A percentile compares a stretch with the other conserved stretches of the same genome.
Conservation (phyloP, 2,329 filamentous ascomycete species). For the Drechmeria coniospora region DNA sequence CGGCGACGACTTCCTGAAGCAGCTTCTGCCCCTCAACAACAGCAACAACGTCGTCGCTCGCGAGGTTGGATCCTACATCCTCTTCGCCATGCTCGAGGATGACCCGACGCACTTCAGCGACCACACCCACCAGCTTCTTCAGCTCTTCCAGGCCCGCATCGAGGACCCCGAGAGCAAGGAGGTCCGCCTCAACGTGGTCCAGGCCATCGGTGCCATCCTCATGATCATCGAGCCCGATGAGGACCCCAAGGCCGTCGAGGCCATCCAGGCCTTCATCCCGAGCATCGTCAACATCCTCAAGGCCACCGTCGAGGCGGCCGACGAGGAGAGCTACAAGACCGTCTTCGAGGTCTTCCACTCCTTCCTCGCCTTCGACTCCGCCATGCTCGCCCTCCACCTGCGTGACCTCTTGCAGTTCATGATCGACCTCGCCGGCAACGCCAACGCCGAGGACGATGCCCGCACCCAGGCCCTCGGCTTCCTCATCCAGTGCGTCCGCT, state of each 20-base stretch:
- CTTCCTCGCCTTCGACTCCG: slow-evolving; percentile 75
- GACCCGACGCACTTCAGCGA: slow-evolving; percentile 74
- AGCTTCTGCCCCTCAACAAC: slow-evolving; percentile 65
- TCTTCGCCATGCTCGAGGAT: slow-evolving; percentile 81
- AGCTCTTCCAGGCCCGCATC: slow-evolving; percentile 74
- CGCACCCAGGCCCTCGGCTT: slow-evolving; percentile 84
- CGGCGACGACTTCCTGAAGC: slow-evolving; percentile 67
- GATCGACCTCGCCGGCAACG: slow-evolving; percentile 71
- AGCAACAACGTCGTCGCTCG: slow-evolving; percentile 63
- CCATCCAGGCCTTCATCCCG: slow-evolving; percentile 69
- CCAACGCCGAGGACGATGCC: slow-evolving; percentile 65
- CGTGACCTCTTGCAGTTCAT: slow-evolving; percentile 87
- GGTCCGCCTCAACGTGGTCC: slow-evolving; percentile 86
- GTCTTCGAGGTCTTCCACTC: slow-evolving; percentile 96
- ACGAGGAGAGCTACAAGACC: slow-evolving; percentile 80
- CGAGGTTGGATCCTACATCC: slow-evolving; percentile 83
- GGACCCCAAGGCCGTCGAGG: slow-evolving; percentile 54
- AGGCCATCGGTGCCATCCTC: slow-evolving; percentile 75
- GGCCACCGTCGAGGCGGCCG: slow-evolving; percentile 58
- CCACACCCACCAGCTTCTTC: slow-evolving; percentile 64
- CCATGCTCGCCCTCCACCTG: slow-evolving; percentile 71
- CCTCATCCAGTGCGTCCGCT: slow-evolving; percentile 81
- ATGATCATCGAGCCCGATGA: slow-evolving; percentile 82
- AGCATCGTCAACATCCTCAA: slow-evolving; percentile 83
- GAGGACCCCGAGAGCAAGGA: slow-evolving; percentile 81